phyloP scores from a whole-genome alignment of 2,329 filamentous ascomycete genomes.

The Aspergillus udagawae region DNA sequence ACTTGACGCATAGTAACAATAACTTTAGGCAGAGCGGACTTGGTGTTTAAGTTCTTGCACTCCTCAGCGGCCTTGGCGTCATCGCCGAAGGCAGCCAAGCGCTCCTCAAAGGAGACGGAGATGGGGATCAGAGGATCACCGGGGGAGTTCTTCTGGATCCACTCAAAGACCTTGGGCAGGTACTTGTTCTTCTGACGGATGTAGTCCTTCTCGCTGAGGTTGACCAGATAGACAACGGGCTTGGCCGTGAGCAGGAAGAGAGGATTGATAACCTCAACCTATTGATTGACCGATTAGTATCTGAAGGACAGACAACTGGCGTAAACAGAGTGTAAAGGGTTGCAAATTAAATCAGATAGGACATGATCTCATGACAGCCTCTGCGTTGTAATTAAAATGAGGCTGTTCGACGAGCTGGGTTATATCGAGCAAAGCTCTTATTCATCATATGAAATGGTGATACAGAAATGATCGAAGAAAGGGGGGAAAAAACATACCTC shows the following conservation, averaged over 20 bases:
- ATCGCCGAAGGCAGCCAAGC: conserved; percentile 73
- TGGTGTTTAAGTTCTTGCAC: conserved; percentile 80
- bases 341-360: conserved; percentile 58
- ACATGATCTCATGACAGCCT: conserved; percentile 84
- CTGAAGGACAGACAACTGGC: conserved; percentile 12
- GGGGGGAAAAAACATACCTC: conserved; percentile 62
- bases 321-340: conserved; percentile 12
- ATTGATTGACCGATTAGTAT: conserved; percentile 17
- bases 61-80: conserved; percentile 77
- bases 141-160: conserved; percentile 85
- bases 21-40: conserved; percentile 87
- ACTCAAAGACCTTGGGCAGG: conserved; percentile 85
- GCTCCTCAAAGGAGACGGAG: conserved; percentile 89
- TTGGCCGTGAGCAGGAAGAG: conserved; percentile 93
- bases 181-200: conserved; percentile 99
- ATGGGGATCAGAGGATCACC: conserved; percentile 91
- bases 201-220: conserved; percentile 95
- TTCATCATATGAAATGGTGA: conserved; percentile 72
- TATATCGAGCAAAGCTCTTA: conserved; percentile 93
- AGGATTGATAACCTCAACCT: conserved; percentile 98
- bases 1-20: conserved; percentile 89
- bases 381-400: conserved; percentile 63
- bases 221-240: conserved; percentile 94
- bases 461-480: conserved; percentile 16
- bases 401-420: conserved; percentile 98